Percentiles rank a stretch among this genome's conserved stretches.
Conservation (phyloP, 495 filamentous ascomycete genomes). For the Aspergillus nanangensis region DNA sequence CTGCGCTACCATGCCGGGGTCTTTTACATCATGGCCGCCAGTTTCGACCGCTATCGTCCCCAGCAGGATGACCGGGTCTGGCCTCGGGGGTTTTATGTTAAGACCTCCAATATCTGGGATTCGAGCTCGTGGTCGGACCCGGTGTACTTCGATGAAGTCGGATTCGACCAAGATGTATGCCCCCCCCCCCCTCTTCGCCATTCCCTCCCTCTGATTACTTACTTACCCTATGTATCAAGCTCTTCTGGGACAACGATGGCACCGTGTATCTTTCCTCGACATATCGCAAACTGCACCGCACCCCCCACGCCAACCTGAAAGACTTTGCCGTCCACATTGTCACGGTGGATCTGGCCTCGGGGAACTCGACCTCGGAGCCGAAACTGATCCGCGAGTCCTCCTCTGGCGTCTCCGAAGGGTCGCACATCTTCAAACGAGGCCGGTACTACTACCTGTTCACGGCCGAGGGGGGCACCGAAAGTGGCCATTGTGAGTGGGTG, state of each 20-base stretch:
- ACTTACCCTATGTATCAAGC: conserved; percentile 9
- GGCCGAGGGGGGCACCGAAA: conserved; percentile 61
- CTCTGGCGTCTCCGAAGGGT: conserved; percentile 55
- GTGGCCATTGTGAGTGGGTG: conserved; percentile 49
- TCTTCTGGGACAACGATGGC: conserved; percentile 39
- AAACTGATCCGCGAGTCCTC: conserved; percentile 52
- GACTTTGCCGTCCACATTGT: conserved; percentile 39
- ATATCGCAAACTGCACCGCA: conserved; percentile 27
- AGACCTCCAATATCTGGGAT: conserved; percentile 44
- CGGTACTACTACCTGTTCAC: conserved; percentile 66
- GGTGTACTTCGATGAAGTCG: conserved; percentile 44
- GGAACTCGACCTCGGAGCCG: conserved; percentile 28
- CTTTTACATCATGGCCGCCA: conserved; percentile 40
- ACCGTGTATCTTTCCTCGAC: conserved; percentile 36
- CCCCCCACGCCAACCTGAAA: conserved; percentile 19
- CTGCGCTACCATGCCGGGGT: conserved; percentile 32
- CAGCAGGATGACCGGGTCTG: conserved; percentile 39
- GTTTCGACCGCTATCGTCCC: conserved; percentile 37
- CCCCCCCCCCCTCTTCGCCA: neutral
- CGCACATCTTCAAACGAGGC: conserved; percentile 61
- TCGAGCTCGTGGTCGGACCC: conserved; percentile 43
- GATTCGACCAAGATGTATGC: conserved; percentile 44
- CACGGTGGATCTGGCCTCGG: conserved; percentile 33
- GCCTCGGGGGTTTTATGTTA: conserved; percentile 45
- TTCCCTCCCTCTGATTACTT: neutral